Conservation (phyloP, 2,329 filamentous ascomycete species). For the Pseudovirgaria hyperparasitica region DNA sequence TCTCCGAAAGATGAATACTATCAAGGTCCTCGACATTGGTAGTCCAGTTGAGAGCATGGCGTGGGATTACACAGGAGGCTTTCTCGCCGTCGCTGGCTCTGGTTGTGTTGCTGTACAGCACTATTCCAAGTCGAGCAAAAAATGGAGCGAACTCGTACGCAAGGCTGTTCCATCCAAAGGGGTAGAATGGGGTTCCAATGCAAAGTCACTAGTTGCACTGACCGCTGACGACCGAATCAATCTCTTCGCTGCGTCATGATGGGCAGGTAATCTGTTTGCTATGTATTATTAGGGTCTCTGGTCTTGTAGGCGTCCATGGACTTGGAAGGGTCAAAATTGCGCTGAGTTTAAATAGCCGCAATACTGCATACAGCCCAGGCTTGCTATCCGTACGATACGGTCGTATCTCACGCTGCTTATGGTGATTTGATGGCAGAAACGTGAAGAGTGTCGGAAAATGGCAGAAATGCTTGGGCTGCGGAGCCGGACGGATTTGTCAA, state of each 20-base stretch:
- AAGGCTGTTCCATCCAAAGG: conserved; percentile 61
- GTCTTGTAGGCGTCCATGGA: too few relatives aligned
- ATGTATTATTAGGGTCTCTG: conserved; percentile 1
- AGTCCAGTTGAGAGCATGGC: conserved; percentile 60
- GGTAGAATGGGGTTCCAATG: conserved; percentile 65
- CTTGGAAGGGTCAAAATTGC: too few relatives aligned
- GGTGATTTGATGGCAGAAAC: too few relatives aligned
- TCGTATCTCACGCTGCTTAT: too few relatives aligned
- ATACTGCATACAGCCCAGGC: too few relatives aligned
- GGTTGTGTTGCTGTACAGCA: conserved; percentile 78
- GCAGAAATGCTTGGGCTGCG: too few relatives aligned
- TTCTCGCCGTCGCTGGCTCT: conserved; percentile 68
- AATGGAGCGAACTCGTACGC: conserved; percentile 76
- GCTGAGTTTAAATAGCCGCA: too few relatives aligned
- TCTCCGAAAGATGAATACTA: conserved; percentile 68
- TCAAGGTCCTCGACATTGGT: conserved; percentile 78
- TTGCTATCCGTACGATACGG: too few relatives aligned
- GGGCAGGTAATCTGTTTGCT: conserved; percentile 5
- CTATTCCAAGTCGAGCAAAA: conserved; percentile 75
- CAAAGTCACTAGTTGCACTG: conserved; percentile 61
- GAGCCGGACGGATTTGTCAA: too few relatives aligned
- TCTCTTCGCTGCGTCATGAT: conserved; percentile 41
- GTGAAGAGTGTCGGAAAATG: too few relatives aligned
- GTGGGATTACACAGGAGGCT: conserved; percentile 96
- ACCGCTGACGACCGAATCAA: conserved; percentile 64